Conservation (phyloP, 805 yeast genomes). For the Scheffersomyces stipitis region DNA sequence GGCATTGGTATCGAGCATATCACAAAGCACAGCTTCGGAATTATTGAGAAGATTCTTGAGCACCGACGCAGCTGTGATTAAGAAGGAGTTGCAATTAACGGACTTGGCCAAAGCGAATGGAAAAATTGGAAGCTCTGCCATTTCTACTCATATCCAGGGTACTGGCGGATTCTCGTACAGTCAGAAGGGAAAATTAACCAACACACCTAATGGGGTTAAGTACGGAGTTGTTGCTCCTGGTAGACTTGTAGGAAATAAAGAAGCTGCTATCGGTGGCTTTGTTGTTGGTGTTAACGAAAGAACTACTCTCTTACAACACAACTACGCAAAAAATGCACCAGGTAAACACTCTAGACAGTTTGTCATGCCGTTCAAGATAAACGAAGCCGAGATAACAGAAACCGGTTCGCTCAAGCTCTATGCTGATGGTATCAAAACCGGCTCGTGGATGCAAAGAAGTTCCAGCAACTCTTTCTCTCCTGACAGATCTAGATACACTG, state of each 20-base stretch:
- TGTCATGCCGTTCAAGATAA: slow-evolving; percentile 43
- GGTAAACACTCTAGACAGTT: slow-evolving; percentile 45
- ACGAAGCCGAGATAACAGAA: slow-evolving; percentile 33
- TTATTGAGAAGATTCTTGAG: slow-evolving; percentile 35
- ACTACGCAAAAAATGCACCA: slow-evolving; percentile 33
- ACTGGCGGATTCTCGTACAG: slow-evolving; percentile 76
- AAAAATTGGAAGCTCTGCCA: slow-evolving; percentile 6
- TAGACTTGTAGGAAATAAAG: slow-evolving; percentile 52
- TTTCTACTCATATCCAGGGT: slow-evolving; percentile 46
- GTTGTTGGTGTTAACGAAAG: slow-evolving; percentile 35
- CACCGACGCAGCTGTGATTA: slow-evolving; percentile 18
- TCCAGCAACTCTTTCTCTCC: slow-evolving; percentile 16
- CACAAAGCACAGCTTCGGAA: slow-evolving; percentile 22
- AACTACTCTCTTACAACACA: slow-evolving; percentile 33
- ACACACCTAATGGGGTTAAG: slow-evolving; percentile 69
- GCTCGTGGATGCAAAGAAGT: slow-evolving; percentile 38
- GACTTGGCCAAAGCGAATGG: slow-evolving; percentile 23
- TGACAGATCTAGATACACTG: slow-evolving; percentile 24
- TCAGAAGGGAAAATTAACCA: slow-evolving; percentile 64
- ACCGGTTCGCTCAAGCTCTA: slow-evolving; percentile 40
- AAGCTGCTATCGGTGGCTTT: slow-evolving; percentile 63
- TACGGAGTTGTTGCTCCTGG: slow-evolving; percentile 63
- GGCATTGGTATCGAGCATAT: slow-evolving; percentile 20
- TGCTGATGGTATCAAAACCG: slow-evolving; percentile 42
- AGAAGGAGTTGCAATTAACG: slow-evolving; percentile 18